phyloP scores from a whole-genome alignment of 2,329 filamentous ascomycete genomes.

The Elsinoe necatrix region DNA sequence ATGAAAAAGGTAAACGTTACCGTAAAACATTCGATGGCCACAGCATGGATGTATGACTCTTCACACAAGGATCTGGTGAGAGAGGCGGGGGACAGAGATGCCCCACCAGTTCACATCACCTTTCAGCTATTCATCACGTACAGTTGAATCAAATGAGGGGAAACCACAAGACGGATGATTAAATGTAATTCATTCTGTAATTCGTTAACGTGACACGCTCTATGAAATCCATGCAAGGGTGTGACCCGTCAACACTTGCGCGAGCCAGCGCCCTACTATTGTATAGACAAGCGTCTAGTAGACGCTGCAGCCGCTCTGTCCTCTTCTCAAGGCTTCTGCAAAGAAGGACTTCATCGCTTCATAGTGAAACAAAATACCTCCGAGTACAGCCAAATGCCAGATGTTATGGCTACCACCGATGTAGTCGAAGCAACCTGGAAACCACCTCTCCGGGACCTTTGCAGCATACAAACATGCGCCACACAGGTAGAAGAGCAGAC shows the following conservation, averaged over 20 bases:
- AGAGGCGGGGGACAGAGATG: not conserved
- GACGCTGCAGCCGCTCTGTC: constrained; percentile 24
- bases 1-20: too few relatives aligned
- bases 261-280: not conserved
- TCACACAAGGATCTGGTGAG: not conserved
- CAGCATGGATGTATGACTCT: constrained; percentile 7
- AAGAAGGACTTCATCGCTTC: constrained; percentile 95
- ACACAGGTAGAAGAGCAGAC: constrained; percentile 71
- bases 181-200: not conserved
- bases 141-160: too few relatives aligned
- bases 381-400: constrained; percentile 91
- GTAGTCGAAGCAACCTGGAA: constrained; percentile 89
- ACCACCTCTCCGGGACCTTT: constrained; percentile 88
- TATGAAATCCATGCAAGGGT: not conserved
- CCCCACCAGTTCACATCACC: not conserved
- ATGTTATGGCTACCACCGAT: constrained; percentile 93
- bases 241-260: constrained; percentile 20
- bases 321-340: constrained; percentile 41
- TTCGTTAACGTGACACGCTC: not conserved
- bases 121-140: not conserved
- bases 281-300: constrained; percentile 21
- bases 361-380: constrained; percentile 96
- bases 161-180: not conserved
- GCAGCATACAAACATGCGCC: constrained; percentile 85
- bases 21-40: too few relatives aligned